Conservation (phyloP, 202 grass and related monocot species). For the Schoenoplectus triqueter region DNA sequence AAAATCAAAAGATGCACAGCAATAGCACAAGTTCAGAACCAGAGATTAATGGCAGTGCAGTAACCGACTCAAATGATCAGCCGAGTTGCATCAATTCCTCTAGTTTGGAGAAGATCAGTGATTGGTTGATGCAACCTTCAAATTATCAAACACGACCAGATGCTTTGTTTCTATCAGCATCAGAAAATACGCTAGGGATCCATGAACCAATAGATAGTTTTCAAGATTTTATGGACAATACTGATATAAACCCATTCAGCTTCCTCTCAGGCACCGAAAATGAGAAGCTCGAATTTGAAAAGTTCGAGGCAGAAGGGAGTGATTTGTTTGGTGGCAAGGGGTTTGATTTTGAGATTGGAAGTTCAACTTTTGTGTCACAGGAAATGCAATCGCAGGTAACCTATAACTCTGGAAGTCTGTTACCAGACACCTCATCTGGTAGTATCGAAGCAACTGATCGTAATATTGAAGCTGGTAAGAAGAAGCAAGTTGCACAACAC, state of each 20-base stretch:
- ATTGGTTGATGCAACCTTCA: conserved; percentile 79
- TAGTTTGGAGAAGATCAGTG: conserved; percentile 41
- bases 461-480: conserved; percentile 50
- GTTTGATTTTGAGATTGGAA: conserved; percentile 49
- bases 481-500: conserved; percentile 54
- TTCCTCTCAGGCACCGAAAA: conserved; percentile 60
- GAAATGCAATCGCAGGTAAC: conserved; percentile 44
- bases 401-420: conserved; percentile 61
- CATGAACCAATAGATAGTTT: conserved; percentile 63
- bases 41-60: conserved; percentile 21
- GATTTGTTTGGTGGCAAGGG: conserved; percentile 56
- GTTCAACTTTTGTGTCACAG: conserved; percentile 60
- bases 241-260: conserved; percentile 68
- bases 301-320: conserved; percentile 57
- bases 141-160: conserved; percentile 55
- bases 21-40: not conserved
- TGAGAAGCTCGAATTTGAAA: conserved; percentile 60
- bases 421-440: conserved; percentile 69
- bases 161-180: conserved; percentile 48
- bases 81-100: conserved; percentile 29
- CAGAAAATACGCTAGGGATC: conserved; percentile 57
- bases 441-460: conserved; percentile 66
- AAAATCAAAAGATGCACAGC: conserved; percentile 27
- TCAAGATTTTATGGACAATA: conserved; percentile 74
- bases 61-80: conserved; percentile 14